phyloP scores from a whole-genome alignment of 352 stramenopile genomes.

The Thalassiosira sp. region DNA sequence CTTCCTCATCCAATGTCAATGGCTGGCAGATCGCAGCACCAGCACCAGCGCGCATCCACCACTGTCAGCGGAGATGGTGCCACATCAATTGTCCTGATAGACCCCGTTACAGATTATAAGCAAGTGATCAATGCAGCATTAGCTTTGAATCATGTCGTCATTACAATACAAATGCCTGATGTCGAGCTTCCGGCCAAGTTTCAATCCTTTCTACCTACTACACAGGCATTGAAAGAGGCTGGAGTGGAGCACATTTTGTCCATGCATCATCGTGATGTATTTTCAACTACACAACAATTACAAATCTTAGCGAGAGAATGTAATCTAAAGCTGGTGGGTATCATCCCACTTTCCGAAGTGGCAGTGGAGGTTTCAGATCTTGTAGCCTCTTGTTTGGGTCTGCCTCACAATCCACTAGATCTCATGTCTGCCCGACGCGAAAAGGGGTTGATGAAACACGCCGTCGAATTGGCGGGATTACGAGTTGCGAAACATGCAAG shows the following conservation, averaged over 20 bases:
- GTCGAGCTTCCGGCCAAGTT: constrained; percentile 12
- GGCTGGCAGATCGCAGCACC: not conserved
- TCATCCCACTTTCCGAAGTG: constrained; percentile 18
- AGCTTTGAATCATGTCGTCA: constrained; percentile 1
- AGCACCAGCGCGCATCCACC: not conserved
- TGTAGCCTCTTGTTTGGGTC: constrained; percentile 10
- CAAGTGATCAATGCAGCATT: constrained; percentile 24
- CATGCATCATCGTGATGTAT: constrained; percentile 30
- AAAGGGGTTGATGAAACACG: constrained; percentile 30
- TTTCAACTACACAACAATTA: constrained; percentile 12
- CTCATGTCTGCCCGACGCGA: constrained; percentile 18
- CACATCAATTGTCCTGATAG: not conserved
- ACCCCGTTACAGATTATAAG: constrained; percentile 27
- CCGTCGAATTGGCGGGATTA: constrained; percentile 13
- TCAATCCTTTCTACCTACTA: constrained; percentile 23
- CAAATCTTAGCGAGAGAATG: constrained; percentile 6
- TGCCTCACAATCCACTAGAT: constrained; percentile 28
- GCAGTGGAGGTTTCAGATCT: constrained; percentile 30
- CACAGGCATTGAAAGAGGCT: constrained; percentile 11
- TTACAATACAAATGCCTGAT: constrained; percentile 27
- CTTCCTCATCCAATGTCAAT: not conserved
- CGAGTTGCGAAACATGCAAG: constrained; percentile 25
- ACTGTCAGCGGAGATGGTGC: not conserved
- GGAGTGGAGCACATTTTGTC: constrained; percentile 12
- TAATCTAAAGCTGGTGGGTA: constrained; percentile 12